phyloP scores from a whole-genome alignment of 164 flowering plant species.

The Annona squamosa region DNA sequence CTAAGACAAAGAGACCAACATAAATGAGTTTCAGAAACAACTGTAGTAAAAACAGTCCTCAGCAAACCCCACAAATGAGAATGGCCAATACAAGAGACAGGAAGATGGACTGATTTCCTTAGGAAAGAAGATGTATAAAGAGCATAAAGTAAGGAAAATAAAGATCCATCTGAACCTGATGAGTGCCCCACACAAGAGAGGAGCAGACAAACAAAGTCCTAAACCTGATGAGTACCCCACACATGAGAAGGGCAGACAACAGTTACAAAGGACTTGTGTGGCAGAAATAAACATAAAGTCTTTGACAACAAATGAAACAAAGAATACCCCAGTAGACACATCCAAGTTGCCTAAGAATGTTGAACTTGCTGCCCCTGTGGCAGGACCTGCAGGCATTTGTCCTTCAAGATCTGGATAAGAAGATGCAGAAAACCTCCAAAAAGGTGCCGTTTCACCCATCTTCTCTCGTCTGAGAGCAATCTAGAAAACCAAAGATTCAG shows the following conservation, averaged over 20 bases:
- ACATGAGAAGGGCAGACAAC: neutral
- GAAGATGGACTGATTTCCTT: too few relatives aligned
- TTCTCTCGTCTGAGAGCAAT: slow-evolving; percentile 88
- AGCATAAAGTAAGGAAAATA: too few relatives aligned
- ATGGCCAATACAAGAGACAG: too few relatives aligned
- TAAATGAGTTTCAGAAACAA: too few relatives aligned
- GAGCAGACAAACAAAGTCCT: neutral
- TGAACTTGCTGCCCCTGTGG: slow-evolving; percentile 12
- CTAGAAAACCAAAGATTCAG: slow-evolving; percentile 30
- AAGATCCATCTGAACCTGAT: neutral
- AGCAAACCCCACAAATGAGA: too few relatives aligned
- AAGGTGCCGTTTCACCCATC: slow-evolving; percentile 87
- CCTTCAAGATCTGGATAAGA: slow-evolving; percentile 90
- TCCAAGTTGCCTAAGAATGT: slow-evolving; percentile 19
- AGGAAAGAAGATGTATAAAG: too few relatives aligned
- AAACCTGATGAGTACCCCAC: neutral
- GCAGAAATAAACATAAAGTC: too few relatives aligned
- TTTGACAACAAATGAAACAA: neutral
- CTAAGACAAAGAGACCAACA: too few relatives aligned
- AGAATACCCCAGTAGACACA: slow-evolving; percentile 43
- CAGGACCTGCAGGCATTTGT: slow-evolving; percentile 23
- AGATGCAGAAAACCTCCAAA: slow-evolving; percentile 96
- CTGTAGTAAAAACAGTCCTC: too few relatives aligned
- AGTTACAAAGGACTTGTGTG: too few relatives aligned
- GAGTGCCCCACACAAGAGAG: neutral